Conservation (phyloP, 2,329 filamentous ascomycete species). For the Nigrospora osmanthi region DNA sequence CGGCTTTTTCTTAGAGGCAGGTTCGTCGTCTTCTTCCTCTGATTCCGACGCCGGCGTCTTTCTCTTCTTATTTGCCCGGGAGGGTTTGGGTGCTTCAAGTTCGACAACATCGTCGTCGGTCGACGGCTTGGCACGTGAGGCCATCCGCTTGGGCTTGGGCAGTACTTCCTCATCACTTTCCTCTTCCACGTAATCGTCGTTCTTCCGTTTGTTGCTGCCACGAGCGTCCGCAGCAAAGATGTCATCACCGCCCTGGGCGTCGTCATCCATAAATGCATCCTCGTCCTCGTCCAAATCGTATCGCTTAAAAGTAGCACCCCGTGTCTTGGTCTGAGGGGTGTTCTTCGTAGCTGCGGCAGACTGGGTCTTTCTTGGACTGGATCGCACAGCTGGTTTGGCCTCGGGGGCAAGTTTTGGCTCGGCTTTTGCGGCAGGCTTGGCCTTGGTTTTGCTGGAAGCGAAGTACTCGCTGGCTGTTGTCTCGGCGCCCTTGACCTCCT, state of each 20-base stretch:
- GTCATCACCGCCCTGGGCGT: conserved; percentile 67
- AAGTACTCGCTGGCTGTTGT: conserved; percentile 54
- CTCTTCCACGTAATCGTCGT: conserved; percentile 69
- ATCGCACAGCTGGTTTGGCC: conserved; percentile 37
- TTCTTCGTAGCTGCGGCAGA: conserved; percentile 16
- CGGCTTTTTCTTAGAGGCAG: conserved; percentile 39
- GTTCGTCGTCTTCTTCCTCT: conserved; percentile 48
- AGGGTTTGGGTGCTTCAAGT: conserved; percentile 18
- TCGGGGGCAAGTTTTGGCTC: conserved; percentile 28
- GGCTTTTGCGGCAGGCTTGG: conserved; percentile 30
- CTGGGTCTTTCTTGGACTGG: conserved; percentile 43
- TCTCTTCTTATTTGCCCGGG: conserved; percentile 39
- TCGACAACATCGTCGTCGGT: conserved; percentile 22
- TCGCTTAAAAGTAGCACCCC: conserved; percentile 31
- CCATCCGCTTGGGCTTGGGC: conserved; percentile 52
- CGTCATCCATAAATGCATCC: conserved; percentile 57
- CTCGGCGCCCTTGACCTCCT: conserved; percentile 37
- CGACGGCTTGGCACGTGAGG: conserved; percentile 31
- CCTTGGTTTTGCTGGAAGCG: conserved; percentile 36
- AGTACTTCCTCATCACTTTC: conserved; percentile 64
- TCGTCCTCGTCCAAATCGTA: conserved; percentile 40
- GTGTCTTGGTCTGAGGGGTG: conserved; percentile 19
- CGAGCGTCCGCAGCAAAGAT: conserved; percentile 72
- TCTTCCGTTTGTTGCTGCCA: conserved; percentile 56
- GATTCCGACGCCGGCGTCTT: conserved; percentile 52